These are phyloP conservation scores for Kwoniella europaea DNA, from an alignment of 768 basidiomycete species.

Conservation along the genomic window DNA sequence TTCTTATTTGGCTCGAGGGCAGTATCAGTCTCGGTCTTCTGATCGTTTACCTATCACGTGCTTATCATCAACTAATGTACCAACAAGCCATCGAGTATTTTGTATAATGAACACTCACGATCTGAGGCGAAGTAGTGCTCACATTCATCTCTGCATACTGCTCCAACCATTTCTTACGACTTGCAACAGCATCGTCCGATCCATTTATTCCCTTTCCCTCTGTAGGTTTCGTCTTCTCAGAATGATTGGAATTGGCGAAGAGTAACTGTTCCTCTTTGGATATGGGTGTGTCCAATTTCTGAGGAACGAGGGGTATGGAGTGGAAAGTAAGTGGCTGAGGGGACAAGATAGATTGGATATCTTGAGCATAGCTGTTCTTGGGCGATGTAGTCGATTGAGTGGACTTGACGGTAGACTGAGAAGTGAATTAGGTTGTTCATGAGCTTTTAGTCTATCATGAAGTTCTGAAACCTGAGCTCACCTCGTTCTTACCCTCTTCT, in stretches of 20 bases:
- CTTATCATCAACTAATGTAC: too few relatives aligned
- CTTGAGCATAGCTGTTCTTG: not conserved
- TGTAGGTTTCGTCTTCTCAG: not conserved
- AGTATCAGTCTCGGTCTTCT: too few relatives aligned
- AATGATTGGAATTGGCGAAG: not conserved
- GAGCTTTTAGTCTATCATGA: not conserved
- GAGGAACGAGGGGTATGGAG: slow-evolving; percentile 5
- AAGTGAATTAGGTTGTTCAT: not conserved
- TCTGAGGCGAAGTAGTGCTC: not conserved
- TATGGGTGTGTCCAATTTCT: not conserved
- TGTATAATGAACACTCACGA: not conserved
- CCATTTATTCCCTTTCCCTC: not conserved
- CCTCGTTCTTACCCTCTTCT: not conserved
- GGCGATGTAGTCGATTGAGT: not conserved
- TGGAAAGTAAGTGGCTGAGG: not conserved
- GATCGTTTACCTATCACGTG: too few relatives aligned
- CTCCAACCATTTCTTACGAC: not conserved
- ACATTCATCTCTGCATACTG: not conserved
- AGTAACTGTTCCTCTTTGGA: not conserved
- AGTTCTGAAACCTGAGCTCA: not conserved
- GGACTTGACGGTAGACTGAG: not conserved
- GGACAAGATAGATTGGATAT: not conserved
- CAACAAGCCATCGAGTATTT: too few relatives aligned
- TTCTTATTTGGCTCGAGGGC: not conserved
- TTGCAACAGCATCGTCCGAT: not conserved